Evolutionary conservation across 495 filamentous ascomycete genomes (phyloP).

Genomic region (Filosporella fistucella): DNA sequence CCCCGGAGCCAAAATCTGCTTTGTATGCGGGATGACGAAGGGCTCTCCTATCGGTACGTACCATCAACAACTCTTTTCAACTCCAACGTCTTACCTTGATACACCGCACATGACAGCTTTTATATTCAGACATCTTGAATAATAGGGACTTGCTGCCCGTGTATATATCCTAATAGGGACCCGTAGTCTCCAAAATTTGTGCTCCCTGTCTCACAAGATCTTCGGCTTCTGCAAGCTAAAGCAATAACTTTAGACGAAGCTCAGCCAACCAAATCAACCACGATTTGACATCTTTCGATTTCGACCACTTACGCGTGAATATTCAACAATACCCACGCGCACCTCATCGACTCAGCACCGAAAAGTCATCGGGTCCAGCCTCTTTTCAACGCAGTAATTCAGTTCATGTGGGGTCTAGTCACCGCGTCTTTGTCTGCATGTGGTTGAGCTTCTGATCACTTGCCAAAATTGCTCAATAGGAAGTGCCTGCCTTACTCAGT

Average conservation of each 20-base stretch:
- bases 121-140: too few species aligned
- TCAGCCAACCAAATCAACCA: constrained; percentile 15
- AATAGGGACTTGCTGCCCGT: too few species aligned
- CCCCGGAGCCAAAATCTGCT: too few species aligned
- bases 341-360: background rate
- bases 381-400: constrained; percentile 1
- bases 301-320: constrained; percentile 25
- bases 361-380: constrained; percentile 1
- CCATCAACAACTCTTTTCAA: too few species aligned
- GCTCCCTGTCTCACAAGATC: background rate
- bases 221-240: constrained; percentile 3
- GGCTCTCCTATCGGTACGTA: too few species aligned
- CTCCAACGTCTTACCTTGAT: too few species aligned
- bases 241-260: constrained; percentile 1
- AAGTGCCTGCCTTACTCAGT: background rate
- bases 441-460: constrained; percentile 13
- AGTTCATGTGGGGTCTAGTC: constrained; percentile 12
- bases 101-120: too few species aligned
- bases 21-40: too few species aligned
- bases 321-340: constrained; percentile 16
- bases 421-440: background rate
- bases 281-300: constrained; percentile 4
- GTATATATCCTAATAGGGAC: too few species aligned
- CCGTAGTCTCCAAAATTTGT: too few species aligned
- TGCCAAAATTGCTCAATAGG: too few species aligned